A percentile compares a stretch with the other conserved stretches of the same genome.
These are phyloP conservation scores for Glycyrrhiza uralensis DNA, from an alignment of 306 rosid species.

Conservation along the genomic window DNA sequence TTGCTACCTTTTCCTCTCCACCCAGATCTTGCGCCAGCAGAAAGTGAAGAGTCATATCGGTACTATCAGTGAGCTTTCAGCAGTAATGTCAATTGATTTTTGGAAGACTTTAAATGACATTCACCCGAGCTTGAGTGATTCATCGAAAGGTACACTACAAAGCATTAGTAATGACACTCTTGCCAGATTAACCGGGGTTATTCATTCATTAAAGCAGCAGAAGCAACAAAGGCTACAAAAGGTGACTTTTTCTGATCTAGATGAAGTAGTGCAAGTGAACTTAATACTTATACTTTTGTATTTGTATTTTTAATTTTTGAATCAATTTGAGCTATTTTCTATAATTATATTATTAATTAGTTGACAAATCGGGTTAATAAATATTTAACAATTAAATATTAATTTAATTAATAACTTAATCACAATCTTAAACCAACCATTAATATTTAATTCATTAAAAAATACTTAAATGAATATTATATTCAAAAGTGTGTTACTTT, in stretches of 20 bases:
- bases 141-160: conserved; percentile 38
- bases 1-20: conserved; percentile 7
- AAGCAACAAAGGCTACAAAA: conserved; percentile 63
- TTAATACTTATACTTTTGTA: not conserved
- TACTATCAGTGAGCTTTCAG: conserved; percentile 57
- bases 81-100: conserved; percentile 70
- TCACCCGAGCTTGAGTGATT: conserved; percentile 72
- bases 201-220: conserved; percentile 57
- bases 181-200: conserved; percentile 66
- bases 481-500: too few species aligned
- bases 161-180: conserved; percentile 85
- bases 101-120: conserved; percentile 49
- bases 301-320: too few species aligned
- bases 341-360: too few species aligned
- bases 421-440: too few species aligned
- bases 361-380: too few species aligned
- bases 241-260: conserved; percentile 42
- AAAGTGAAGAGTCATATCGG: conserved; percentile 55
- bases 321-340: too few species aligned
- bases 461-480: too few species aligned
- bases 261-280: not conserved
- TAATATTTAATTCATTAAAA: too few species aligned
- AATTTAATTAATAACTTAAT: too few species aligned
- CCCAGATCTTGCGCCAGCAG: conserved; percentile 72
- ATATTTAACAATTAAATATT: too few species aligned